A percentile compares a stretch with the other conserved stretches of the same genome.
phyloP scores from a whole-genome alignment of 768 basidiomycete species.

The Baorangia bicolor region DNA sequence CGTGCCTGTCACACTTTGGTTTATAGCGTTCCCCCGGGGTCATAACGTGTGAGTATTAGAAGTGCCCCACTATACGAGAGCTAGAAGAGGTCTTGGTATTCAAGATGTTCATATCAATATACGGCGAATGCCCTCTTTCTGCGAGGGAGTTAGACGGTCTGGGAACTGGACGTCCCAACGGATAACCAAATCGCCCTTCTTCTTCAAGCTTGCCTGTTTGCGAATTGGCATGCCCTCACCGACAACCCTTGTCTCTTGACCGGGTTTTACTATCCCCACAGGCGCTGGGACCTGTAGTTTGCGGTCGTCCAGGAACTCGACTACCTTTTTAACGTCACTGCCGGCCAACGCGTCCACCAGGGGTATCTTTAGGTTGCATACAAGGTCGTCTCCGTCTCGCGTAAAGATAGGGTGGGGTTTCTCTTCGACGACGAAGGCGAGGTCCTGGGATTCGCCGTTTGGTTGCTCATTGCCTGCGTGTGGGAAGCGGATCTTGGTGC shows the following conservation, averaged over 20 bases:
- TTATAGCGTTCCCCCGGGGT: background rate
- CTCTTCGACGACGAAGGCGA: constrained; percentile 98
- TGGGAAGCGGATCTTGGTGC: constrained; percentile 91
- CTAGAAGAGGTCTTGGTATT: background rate
- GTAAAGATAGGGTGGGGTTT: constrained; percentile 79
- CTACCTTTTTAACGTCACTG: constrained; percentile 46
- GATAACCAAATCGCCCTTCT: constrained; percentile 82
- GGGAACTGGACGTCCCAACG: constrained; percentile 89
- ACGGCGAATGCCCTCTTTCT: constrained; percentile 80
- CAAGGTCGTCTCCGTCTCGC: constrained; percentile 81
- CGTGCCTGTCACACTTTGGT: background rate
- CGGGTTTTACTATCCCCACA: constrained; percentile 68
- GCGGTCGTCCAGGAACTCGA: constrained; percentile 80
- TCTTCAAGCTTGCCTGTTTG: constrained; percentile 65
- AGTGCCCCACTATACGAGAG: constrained; percentile 13
- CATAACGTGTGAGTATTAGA: constrained; percentile 4
- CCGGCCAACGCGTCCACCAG: constrained; percentile 84
- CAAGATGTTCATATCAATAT: constrained; percentile 43
- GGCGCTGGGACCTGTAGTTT: constrained; percentile 70
- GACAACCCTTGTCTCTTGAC: constrained; percentile 62
- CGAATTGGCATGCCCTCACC: constrained; percentile 93
- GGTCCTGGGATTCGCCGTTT: constrained; percentile 72
- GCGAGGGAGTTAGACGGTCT: constrained; percentile 62
- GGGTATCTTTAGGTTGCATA: constrained; percentile 58
- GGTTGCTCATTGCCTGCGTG: constrained; percentile 79